These are phyloP conservation scores for Sordariomycetes sp. DNA, from an alignment of 2,329 filamentous ascomycete genomes.

Conservation along the genomic window DNA sequence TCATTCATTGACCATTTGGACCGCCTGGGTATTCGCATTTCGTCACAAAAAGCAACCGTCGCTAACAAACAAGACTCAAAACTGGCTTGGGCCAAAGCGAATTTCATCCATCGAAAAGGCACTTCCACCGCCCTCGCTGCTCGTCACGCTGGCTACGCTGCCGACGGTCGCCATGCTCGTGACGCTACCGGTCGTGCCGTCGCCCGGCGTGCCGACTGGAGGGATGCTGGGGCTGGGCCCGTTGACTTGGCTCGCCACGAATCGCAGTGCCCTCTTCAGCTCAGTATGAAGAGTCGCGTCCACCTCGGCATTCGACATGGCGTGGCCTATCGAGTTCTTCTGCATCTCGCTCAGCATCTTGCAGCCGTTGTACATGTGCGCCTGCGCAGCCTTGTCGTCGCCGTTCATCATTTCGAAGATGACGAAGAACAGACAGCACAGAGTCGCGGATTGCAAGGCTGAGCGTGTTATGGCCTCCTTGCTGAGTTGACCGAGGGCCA, in stretches of 20 bases:
- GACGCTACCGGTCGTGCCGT: neutral
- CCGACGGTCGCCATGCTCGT: neutral
- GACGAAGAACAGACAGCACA: conserved; percentile 26
- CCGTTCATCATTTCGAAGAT: conserved; percentile 27
- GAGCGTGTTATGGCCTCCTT: conserved; percentile 8
- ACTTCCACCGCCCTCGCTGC: conserved; percentile 1
- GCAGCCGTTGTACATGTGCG: conserved; percentile 25
- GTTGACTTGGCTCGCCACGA: conserved; percentile 1
- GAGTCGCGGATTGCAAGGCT: conserved; percentile 16
- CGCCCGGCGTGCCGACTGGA: neutral
- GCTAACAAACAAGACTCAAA: no score
- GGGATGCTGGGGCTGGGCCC: neutral
- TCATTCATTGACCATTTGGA: no score
- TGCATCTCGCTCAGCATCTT: conserved; percentile 23
- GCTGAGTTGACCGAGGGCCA: conserved; percentile 18
- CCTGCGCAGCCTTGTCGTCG: conserved; percentile 21
- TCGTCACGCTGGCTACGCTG: neutral
- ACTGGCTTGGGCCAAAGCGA: no score
- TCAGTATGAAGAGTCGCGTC: conserved; percentile 4
- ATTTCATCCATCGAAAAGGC: no score
- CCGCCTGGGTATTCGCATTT: no score
- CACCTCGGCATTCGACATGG: neutral
- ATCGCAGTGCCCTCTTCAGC: conserved; percentile 6
- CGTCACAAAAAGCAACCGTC: no score
- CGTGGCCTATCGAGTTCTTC: neutral